Percentiles rank a stretch among this genome's conserved stretches.
Conservation (phyloP, 768 basidiomycete genomes). For the Boletus tylopilopsis region DNA sequence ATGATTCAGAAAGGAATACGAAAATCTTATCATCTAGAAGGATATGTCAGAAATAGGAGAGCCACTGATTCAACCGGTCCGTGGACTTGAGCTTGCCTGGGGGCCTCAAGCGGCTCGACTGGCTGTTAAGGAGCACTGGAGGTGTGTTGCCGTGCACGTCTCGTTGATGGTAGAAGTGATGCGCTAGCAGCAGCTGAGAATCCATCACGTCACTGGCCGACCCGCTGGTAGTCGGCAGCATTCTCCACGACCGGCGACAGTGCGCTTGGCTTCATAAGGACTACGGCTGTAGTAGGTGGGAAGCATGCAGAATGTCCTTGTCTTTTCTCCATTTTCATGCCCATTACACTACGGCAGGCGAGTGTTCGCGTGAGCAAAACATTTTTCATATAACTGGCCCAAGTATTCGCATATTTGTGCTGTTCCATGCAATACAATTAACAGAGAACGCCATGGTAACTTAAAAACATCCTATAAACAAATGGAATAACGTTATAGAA, state of each 20-base stretch:
- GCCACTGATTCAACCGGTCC: slow-evolving; percentile 66
- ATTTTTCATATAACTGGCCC: too few species aligned
- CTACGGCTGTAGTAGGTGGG: slow-evolving; percentile 2
- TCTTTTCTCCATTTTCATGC: too few species aligned
- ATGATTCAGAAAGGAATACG: slow-evolving; percentile 52
- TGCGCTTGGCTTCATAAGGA: slow-evolving; percentile 17
- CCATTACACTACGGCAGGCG: too few species aligned
- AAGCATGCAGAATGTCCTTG: neutral
- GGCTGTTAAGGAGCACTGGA: slow-evolving; percentile 43
- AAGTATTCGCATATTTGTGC: neutral
- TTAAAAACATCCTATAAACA: neutral
- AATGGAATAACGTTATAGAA: neutral
- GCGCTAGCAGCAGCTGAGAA: slow-evolving; percentile 41
- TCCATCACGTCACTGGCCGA: slow-evolving; percentile 15
- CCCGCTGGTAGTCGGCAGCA: slow-evolving; percentile 12
- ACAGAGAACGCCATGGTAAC: too few species aligned
- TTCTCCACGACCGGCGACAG: slow-evolving; percentile 16
- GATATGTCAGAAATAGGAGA: slow-evolving; percentile 42
- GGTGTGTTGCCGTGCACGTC: slow-evolving; percentile 56
- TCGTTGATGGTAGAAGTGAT: slow-evolving; percentile 48
- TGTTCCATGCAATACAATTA: neutral
- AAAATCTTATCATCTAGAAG: slow-evolving; percentile 33
- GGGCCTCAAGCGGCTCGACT: slow-evolving; percentile 67
- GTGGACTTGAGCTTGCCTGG: slow-evolving; percentile 63
- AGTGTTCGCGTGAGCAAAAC: too few species aligned